Evolutionary conservation across 306 rosid genomes (phyloP), one percentile per base, ranked within the genome.

Genomic region (Notholithocarpus densiflorus): DNA sequence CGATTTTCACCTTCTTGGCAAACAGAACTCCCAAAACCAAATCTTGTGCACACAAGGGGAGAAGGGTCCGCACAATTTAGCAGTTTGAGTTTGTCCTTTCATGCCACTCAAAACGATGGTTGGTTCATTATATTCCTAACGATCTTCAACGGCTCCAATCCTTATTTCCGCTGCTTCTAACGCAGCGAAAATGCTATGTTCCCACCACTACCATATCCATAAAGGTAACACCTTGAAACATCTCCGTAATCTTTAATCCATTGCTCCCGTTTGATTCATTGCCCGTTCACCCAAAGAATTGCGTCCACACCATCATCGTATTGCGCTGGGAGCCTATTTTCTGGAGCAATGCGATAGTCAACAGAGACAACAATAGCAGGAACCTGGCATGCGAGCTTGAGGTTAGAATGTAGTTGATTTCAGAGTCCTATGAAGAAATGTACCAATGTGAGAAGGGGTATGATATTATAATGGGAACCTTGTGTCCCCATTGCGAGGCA

Each of bases 241-340:
- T 92, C 93, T 3, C 92, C 93, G 52, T 82, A 92, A 1, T 90
- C 89, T 68, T 79, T 82, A 0, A 92, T 8, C 97, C 95, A 92
- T 7, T 66, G 68, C 59, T 90, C 95, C 95, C 93, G 0, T 66
- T 19, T 1, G 84, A 17, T 75, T 80, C 0, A 0, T 8, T 5
- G 73, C 17, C 15, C 89, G 93, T 0, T 76, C 3, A 91, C 89
- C 96, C 90, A 91, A 18, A 71, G 9, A 4, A 89, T 17, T 1
- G 88, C 87, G 1, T 91, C 89, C 0, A 51, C 0, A 0, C 76
- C 90, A 27, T 91, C 90, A 0, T 82, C 43, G 78, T 89, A 84
- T 14, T 84, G 88, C 0, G 52, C 68, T 0, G 93, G 96, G 11
- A 89, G 82, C 2, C 90, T 87, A 19, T 15, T 27, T 81, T 91